phyloP scores from a whole-genome alignment of 2,329 filamentous ascomycete genomes.

The Aspergillus luchuensis region DNA sequence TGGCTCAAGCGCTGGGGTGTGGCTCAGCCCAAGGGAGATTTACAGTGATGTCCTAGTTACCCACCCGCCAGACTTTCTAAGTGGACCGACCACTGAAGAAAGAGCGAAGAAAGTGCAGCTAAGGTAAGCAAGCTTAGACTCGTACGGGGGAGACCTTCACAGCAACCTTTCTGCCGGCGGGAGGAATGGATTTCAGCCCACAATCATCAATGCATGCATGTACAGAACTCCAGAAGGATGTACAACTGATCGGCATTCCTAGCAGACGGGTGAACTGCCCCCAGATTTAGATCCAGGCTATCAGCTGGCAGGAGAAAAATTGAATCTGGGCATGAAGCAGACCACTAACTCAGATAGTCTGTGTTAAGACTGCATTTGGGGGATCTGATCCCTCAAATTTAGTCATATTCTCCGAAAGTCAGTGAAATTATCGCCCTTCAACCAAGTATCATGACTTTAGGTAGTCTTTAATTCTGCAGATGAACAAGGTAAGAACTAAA shows the following conservation, averaged over 20 bases:
- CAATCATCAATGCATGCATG: slow-evolving; percentile 7
- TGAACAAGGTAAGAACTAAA: not conserved
- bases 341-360: too few species aligned
- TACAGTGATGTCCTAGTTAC: not conserved
- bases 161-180: not conserved
- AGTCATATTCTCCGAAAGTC: too few species aligned
- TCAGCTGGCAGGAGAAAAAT: not conserved
- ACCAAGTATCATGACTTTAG: not conserved
- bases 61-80: not conserved
- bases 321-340: too few species aligned
- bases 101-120: not conserved
- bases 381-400: too few species aligned
- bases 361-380: too few species aligned
- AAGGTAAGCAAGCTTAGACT: not conserved
- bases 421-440: too few species aligned
- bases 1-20: not conserved
- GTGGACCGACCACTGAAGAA: not conserved
- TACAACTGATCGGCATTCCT: slow-evolving; percentile 5
- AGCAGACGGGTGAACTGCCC: slow-evolving; percentile 4
- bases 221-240: slow-evolving; percentile 3
- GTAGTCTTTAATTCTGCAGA: not conserved
- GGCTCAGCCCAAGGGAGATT: slow-evolving; percentile 3
- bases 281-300: slow-evolving; percentile 7
- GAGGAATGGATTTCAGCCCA: not conserved
- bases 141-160: not conserved